These are phyloP conservation scores for Xylariaceae sp. DNA, from an alignment of 2,329 filamentous ascomycete genomes.

Conservation along the genomic window DNA sequence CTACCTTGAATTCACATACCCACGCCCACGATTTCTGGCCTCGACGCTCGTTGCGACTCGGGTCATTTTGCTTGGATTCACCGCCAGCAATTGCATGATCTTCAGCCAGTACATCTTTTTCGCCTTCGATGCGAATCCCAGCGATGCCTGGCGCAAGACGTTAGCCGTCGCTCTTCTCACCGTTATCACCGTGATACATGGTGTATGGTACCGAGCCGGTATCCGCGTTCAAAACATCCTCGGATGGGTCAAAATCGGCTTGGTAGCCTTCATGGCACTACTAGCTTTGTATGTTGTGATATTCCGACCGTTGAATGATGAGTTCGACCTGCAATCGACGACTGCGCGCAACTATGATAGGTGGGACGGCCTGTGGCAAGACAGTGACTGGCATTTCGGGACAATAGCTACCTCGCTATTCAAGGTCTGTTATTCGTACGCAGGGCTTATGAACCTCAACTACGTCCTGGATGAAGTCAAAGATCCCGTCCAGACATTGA, in stretches of 20 bases:
- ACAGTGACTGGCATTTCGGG: constrained; percentile 64
- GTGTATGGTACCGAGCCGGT: constrained; percentile 51
- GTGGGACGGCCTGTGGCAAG: constrained; percentile 56
- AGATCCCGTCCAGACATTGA: constrained; percentile 60
- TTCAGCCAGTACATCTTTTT: constrained; percentile 63
- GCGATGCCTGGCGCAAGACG: constrained; percentile 47
- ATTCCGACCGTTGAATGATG: constrained; percentile 32
- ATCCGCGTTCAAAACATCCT: constrained; percentile 56
- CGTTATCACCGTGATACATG: constrained; percentile 53
- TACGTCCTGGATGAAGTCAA: constrained; percentile 68
- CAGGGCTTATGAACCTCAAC: constrained; percentile 61
- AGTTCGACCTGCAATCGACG: constrained; percentile 15
- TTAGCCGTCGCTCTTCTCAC: constrained; percentile 55
- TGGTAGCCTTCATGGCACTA: constrained; percentile 57
- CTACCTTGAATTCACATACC: constrained; percentile 65
- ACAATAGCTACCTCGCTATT: constrained; percentile 61
- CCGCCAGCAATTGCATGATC: constrained; percentile 64
- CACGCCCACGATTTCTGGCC: constrained; percentile 56
- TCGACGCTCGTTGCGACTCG: constrained; percentile 60
- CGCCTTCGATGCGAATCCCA: constrained; percentile 47
- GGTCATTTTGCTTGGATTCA: constrained; percentile 60
- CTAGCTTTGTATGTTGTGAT: constrained; percentile 56
- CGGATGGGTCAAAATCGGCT: constrained; percentile 58
- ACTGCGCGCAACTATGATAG: constrained; percentile 12
- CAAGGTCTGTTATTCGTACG: constrained; percentile 65